Evolutionary conservation across 495 filamentous ascomycete genomes (phyloP), one percentile per base, ranked within the genome.

Genomic region (Neurospora africana): DNA sequence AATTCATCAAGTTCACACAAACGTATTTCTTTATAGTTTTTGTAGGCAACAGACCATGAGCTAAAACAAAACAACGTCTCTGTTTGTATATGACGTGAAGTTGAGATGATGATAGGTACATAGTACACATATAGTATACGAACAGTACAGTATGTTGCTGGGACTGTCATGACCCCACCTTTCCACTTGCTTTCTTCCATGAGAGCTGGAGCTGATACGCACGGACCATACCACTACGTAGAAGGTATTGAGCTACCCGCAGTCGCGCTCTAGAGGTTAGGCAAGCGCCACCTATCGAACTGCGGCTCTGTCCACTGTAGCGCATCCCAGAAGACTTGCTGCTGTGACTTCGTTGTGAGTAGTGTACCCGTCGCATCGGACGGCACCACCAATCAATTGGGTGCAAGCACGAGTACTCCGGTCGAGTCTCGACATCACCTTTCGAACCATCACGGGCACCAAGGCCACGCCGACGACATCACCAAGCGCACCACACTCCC

Each of bases 401-500:
- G n/a, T 9, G 53, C 44, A 53, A 53, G 44, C 44, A 27, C 41
- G 21, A n/a, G n/a, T 5, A 53, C 4, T 23, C 53, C 23, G 23
- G 23, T 61, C 47, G 23, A 58, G 47, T 69, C 21, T 38, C 40
- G 43, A 73, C 30, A 68, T 37, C 69, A 44, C 72, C 69, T 21
- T 37, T 67, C 53, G 37, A 61, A 47, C 44, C 69, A 37, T 71
- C 70, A 70, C 72, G 53, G 44, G 33, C 68, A 36, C 33, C 35
- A 68, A n/a, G 43, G 21, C 41, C 40, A n/a, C 41, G 53, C 36
- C 30, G 17, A 44, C 68, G 36, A 44, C 77, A 68, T 69, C 58
- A 68, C 70, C 69, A 69, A 70, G 37, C 41, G 47, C 72, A 69
- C 43, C 68, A 43, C 65, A 39, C 53, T 44, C 17, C 53, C 30